These are phyloP conservation scores for Colletotrichum sp. DNA, from an alignment of 2,329 filamentous ascomycete species.

Conservation along the genomic window DNA sequence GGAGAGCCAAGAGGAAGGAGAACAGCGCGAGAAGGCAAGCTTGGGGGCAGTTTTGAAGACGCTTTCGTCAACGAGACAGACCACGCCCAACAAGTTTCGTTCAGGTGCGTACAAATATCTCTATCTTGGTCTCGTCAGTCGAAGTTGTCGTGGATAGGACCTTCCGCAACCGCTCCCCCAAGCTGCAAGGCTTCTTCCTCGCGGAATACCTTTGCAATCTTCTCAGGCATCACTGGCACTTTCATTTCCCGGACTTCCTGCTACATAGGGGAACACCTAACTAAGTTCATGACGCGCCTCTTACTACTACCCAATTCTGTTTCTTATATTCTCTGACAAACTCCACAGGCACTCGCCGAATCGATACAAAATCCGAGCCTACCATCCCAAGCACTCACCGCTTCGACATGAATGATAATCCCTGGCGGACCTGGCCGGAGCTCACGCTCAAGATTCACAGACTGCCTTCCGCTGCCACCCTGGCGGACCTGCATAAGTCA, in stretches of 20 bases:
- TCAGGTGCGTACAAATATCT: not conserved
- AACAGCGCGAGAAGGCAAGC: not conserved
- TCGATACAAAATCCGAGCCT: not conserved
- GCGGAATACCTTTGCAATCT: not conserved
- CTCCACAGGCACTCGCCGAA: not conserved
- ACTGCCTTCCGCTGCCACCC: slow-evolving; percentile 32
- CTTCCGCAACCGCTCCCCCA: not conserved
- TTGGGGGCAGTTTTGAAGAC: not conserved
- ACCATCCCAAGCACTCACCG: not conserved
- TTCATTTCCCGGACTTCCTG: not conserved
- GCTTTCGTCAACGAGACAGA: not conserved
- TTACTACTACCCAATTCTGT: not conserved
- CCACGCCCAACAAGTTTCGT: not conserved
- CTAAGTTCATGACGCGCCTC: not conserved
- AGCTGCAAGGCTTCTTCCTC: not conserved
- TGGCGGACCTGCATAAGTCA: slow-evolving; percentile 53
- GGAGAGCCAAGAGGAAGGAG: not conserved
- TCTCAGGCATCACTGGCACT: not conserved
- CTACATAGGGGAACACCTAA: not conserved
- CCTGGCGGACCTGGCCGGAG: slow-evolving; percentile 40
- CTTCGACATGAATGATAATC: not conserved
- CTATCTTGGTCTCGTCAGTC: not conserved
- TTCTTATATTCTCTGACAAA: not conserved
- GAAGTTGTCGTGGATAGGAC: not conserved
- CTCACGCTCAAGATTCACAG: slow-evolving; percentile 23